phyloP scores from a whole-genome alignment of 352 stramenopile genomes.

The Phytophthora gonapodyides region DNA sequence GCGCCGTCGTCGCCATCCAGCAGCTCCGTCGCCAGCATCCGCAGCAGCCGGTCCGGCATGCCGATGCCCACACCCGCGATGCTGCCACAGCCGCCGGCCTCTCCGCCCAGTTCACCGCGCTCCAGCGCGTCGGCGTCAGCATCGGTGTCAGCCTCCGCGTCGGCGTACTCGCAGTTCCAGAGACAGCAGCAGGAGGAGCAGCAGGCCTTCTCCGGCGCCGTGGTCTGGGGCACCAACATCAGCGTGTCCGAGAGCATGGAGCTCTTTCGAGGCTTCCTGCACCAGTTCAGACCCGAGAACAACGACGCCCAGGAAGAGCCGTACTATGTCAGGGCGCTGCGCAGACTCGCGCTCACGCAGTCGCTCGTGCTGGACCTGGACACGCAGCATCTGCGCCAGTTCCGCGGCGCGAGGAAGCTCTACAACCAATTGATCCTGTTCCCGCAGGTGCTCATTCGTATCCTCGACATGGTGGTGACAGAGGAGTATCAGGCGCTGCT shows the following conservation, averaged over 20 bases:
- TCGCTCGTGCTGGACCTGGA: conserved; percentile 92
- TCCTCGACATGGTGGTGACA: conserved; percentile 97
- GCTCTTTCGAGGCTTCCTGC: conserved; percentile 89
- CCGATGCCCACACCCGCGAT: conserved; percentile 16
- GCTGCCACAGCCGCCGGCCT: conserved; percentile 62
- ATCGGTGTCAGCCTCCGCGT: conserved; percentile 31
- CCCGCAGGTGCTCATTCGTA: conserved; percentile 94
- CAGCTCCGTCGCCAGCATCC: conserved; percentile 43
- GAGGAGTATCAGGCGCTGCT: conserved; percentile 87
- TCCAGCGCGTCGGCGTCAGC: conserved; percentile 58
- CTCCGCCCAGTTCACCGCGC: conserved; percentile 65
- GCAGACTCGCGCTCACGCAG: conserved; percentile 78
- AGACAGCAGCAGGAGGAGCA: conserved; percentile 53
- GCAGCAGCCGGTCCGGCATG: conserved; percentile 24
- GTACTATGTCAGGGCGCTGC: conserved; percentile 83
- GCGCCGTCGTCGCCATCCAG: conserved; percentile 54
- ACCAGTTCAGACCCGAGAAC: conserved; percentile 69
- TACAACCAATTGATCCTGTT: conserved; percentile 98
- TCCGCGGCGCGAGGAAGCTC: conserved; percentile 79
- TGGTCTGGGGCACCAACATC: conserved; percentile 95
- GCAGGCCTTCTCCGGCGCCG: conserved; percentile 65
- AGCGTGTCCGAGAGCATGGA: conserved; percentile 92
- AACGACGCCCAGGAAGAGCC: conserved; percentile 42
- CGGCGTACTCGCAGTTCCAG: conserved; percentile 37
- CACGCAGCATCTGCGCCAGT: conserved; percentile 90